These are phyloP conservation scores for Aspergillus neotritici DNA, from an alignment of 2,329 filamentous ascomycete species.

Conservation along the genomic window DNA sequence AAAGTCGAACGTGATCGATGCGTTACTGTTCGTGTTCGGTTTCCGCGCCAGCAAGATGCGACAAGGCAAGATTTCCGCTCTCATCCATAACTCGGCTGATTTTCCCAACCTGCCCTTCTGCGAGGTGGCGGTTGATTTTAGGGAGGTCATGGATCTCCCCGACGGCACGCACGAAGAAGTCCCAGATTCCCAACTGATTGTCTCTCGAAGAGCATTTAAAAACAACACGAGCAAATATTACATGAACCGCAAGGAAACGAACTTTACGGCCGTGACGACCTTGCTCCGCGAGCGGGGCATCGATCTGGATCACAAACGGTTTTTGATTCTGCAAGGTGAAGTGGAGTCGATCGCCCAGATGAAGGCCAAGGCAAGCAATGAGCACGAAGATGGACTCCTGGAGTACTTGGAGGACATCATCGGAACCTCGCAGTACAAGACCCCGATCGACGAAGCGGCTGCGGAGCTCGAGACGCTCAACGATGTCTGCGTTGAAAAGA, in stretches of 20 bases:
- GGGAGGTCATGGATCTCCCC: constrained; percentile 85
- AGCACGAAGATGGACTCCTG: constrained; percentile 91
- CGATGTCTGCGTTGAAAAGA: constrained; percentile 93
- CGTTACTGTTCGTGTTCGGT: constrained; percentile 95
- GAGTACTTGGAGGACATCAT: constrained; percentile 99
- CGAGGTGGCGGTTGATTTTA: constrained; percentile 94
- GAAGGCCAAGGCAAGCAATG: constrained; percentile 92
- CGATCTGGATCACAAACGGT: constrained; percentile 95
- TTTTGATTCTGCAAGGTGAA: constrained; percentile 93
- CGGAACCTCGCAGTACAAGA: constrained; percentile 96
- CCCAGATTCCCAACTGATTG: constrained; percentile 75
- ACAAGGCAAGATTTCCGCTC: constrained; percentile 93
- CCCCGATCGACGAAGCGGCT: constrained; percentile 90
- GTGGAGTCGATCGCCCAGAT: constrained; percentile 99
- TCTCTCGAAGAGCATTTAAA: constrained; percentile 90
- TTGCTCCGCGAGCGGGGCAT: constrained; percentile 82
- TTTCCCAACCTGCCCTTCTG: constrained; percentile 81
- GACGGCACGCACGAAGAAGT: constrained; percentile 70
- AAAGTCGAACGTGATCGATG: constrained; percentile 98
- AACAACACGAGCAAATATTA: constrained; percentile 99
- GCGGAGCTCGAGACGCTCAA: constrained; percentile 87
- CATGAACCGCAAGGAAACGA: constrained; percentile 83
- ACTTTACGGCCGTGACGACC: constrained; percentile 85
- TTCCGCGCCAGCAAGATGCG: constrained; percentile 99
- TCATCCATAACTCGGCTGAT: constrained; percentile 94